Evolutionary conservation across 176 grass and related monocot genomes (phyloP).

Genomic region (bread wheat (Triticum aestivum)): DNA sequence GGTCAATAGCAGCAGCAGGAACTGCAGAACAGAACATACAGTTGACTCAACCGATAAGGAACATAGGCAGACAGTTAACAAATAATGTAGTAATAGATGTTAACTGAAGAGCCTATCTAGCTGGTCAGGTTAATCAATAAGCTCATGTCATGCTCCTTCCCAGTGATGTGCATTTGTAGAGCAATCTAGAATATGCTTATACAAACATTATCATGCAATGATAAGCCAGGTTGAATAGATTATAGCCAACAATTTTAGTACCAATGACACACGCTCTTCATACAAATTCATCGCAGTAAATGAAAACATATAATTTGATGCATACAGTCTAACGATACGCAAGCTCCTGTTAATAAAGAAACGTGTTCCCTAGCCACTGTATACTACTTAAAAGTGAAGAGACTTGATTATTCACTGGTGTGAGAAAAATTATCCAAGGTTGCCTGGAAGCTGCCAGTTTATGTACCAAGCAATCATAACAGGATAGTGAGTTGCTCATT

Average conservation of each 20-base stretch:
- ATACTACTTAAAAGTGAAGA: constrained; percentile 8
- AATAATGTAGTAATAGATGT: background rate
- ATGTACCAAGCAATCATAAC: background rate
- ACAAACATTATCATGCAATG: constrained; percentile 6
- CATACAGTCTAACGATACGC: background rate
- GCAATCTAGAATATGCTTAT: background rate
- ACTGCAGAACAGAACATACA: constrained; percentile 50
- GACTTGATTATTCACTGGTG: constrained; percentile 8
- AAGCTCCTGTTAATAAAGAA: background rate
- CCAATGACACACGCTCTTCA: background rate
- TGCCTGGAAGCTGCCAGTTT: background rate
- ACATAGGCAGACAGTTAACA: background rate
- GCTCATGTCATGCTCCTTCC: background rate
- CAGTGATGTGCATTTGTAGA: constrained; percentile 6
- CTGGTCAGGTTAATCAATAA: constrained; percentile 10
- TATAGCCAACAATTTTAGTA: background rate
- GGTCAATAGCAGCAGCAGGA: constrained; percentile 57
- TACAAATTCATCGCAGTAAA: constrained; percentile 4
- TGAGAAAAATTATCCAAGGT: background rate
- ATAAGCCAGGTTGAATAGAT: background rate
- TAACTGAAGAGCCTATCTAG: background rate
- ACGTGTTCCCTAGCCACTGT: background rate
- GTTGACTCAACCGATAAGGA: constrained; percentile 14
- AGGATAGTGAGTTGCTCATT: background rate
- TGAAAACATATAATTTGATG: constrained; percentile 3